phyloP scores from a whole-genome alignment of 2,329 filamentous ascomycete genomes.

The Xylaria sp. region DNA sequence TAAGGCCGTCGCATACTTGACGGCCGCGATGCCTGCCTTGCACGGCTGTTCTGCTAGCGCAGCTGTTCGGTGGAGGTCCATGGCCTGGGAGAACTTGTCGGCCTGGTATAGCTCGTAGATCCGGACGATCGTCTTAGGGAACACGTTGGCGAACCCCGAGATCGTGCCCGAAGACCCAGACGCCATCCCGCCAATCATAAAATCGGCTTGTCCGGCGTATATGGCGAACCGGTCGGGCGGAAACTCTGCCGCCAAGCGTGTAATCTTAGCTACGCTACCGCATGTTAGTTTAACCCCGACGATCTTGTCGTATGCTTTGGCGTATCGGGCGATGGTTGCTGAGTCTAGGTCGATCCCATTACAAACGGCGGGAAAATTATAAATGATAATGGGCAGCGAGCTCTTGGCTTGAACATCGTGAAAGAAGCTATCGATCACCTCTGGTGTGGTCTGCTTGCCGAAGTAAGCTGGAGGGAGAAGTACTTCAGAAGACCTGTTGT shows the following conservation, averaged over 20 bases:
- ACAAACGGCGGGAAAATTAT: slow-evolving; percentile 76
- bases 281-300: slow-evolving; percentile 74
- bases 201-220: slow-evolving; percentile 79
- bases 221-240: slow-evolving; percentile 68
- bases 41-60: slow-evolving; percentile 72
- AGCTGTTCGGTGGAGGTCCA: slow-evolving; percentile 68
- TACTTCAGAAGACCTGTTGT: slow-evolving; percentile 45
- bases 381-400: slow-evolving; percentile 68
- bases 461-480: slow-evolving; percentile 73
- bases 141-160: slow-evolving; percentile 70
- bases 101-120: slow-evolving; percentile 69
- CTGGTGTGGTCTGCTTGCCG: slow-evolving; percentile 67
- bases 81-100: slow-evolving; percentile 66
- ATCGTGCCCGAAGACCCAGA: slow-evolving; percentile 70
- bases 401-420: slow-evolving; percentile 62
- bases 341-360: slow-evolving; percentile 75
- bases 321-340: slow-evolving; percentile 65
- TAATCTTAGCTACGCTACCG: slow-evolving; percentile 68
- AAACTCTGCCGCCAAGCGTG: slow-evolving; percentile 62
- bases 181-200: slow-evolving; percentile 68
- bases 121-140: slow-evolving; percentile 64
- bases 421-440: slow-evolving; percentile 68
- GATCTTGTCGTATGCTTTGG: slow-evolving; percentile 61
- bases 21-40: slow-evolving; percentile 72
- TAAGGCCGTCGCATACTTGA: slow-evolving; percentile 72